Conservation (phyloP, 805 yeast species). For the Schizosaccharomyces lindneri region DNA sequence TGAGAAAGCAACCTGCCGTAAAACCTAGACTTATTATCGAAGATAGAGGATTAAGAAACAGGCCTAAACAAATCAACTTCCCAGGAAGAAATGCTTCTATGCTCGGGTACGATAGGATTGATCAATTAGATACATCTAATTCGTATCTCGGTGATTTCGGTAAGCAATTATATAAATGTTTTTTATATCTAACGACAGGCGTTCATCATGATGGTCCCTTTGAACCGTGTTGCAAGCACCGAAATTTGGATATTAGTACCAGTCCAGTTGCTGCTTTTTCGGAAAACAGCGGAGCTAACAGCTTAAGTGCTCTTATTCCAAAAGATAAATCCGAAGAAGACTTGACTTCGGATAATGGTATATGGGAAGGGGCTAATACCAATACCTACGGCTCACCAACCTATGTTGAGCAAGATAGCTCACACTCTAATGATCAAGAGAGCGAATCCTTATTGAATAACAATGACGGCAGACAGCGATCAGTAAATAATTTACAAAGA, state of each 20-base stretch:
- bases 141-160: not conserved
- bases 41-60: not conserved
- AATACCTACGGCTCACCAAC: too few relatives aligned
- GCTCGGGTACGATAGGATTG: not conserved
- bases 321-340: not conserved
- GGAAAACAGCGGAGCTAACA: not conserved
- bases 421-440: too few relatives aligned
- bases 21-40: not conserved
- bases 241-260: not conserved
- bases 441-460: not conserved
- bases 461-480: not conserved
- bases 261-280: not conserved
- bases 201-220: constrained; percentile 1
- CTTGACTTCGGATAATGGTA: not conserved
- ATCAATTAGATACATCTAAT: not conserved
- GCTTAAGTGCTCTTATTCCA: not conserved
- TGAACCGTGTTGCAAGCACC: not conserved
- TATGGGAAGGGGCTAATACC: too few relatives aligned
- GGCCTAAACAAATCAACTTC: not conserved
- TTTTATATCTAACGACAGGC: not conserved
- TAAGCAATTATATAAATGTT: not conserved
- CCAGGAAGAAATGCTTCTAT: not conserved
- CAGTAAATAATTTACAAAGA: not conserved
- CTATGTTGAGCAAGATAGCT: too few relatives aligned
- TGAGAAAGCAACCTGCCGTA: not conserved